A percentile compares a stretch with the other conserved stretches of the same genome.
These are phyloP conservation scores for Nephelium lappaceum DNA, from an alignment of 345 rosid species.

Conservation along the genomic window DNA sequence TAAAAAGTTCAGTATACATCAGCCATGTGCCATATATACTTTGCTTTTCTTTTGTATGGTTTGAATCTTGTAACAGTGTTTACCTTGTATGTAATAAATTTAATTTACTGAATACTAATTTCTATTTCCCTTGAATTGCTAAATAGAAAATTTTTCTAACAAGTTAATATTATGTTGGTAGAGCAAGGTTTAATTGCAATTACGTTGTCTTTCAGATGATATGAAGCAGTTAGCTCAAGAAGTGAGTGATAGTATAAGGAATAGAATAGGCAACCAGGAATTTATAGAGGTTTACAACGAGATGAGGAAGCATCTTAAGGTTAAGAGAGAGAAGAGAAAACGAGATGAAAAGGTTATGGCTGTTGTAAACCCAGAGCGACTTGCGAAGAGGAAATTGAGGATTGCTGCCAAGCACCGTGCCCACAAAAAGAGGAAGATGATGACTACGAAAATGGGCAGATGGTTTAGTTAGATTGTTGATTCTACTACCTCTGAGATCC, in stretches of 20 bases:
- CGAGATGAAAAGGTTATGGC: conserved; percentile 81
- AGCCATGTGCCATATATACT: not conserved
- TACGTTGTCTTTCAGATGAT: conserved; percentile 46
- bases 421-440: conserved; percentile 83
- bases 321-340: conserved; percentile 77
- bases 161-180: not conserved
- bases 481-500: not conserved
- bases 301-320: conserved; percentile 60
- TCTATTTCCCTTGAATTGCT: not conserved
- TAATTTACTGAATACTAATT: not conserved
- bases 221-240: conserved; percentile 75
- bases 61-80: not conserved
- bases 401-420: conserved; percentile 70
- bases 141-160: not conserved
- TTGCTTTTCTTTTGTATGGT: not conserved
- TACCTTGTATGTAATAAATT: not conserved
- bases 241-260: conserved; percentile 56
- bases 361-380: conserved; percentile 76
- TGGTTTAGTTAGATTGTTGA: conserved; percentile 42
- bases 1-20: not conserved
- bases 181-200: not conserved
- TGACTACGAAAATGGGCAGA: conserved; percentile 65
- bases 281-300: conserved; percentile 61
- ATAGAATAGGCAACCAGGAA: conserved; percentile 52
- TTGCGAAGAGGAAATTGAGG: conserved; percentile 86